Conservation (phyloP, 495 filamentous ascomycete species). For the Daldinia vernicosa region DNA sequence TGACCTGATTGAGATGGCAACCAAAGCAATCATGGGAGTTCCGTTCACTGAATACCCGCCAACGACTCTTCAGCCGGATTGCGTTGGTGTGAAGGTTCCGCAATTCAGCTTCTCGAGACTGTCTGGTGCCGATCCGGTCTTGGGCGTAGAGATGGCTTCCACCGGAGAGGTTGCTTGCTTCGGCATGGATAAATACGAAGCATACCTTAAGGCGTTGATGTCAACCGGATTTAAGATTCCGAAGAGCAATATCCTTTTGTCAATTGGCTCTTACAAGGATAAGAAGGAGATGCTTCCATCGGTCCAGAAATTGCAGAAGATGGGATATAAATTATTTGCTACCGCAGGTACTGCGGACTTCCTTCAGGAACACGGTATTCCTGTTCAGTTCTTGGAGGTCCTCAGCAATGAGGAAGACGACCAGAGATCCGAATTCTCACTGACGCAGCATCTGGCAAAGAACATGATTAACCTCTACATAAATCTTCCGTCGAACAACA, state of each 20-base stretch:
- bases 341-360: conserved; percentile 97
- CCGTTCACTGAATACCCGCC: conserved; percentile 85
- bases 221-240: conserved; percentile 97
- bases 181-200: conserved; percentile 94
- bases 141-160: conserved; percentile 99
- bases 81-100: conserved; percentile 96
- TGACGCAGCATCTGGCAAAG: conserved; percentile 94
- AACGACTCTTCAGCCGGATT: conserved; percentile 75
- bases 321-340: conserved; percentile 94
- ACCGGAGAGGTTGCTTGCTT: conserved; percentile 98
- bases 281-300: conserved; percentile 97
- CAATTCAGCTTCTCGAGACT: conserved; percentile 99
- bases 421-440: conserved; percentile 94
- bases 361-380: conserved; percentile 87
- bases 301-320: conserved; percentile 82
- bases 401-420: conserved; percentile 72
- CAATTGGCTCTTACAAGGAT: conserved; percentile 96
- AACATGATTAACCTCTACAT: conserved; percentile 98
- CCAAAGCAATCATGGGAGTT: conserved; percentile 91
- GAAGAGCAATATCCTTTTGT: conserved; percentile 92
- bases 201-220: conserved; percentile 93
- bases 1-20: conserved; percentile 98
- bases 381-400: conserved; percentile 90
- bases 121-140: conserved; percentile 93
- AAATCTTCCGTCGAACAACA: conserved; percentile 97